phyloP scores from a whole-genome alignment of 1,284 basidiomycete species.

The Ganoderma boninense region DNA sequence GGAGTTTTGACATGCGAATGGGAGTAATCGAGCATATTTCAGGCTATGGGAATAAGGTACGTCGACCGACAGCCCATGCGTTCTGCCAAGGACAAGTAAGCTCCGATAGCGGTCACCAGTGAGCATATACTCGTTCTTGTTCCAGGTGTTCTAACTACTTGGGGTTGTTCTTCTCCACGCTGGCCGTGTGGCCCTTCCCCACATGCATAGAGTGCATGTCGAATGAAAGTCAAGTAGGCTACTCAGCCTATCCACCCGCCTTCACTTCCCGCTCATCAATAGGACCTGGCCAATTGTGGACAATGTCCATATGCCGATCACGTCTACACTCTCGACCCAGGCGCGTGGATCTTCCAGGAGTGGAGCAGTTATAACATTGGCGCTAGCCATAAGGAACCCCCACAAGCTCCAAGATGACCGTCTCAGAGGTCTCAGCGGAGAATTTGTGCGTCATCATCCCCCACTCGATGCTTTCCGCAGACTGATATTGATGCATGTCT shows the following conservation, averaged over 20 bases:
- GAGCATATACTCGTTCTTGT: background rate
- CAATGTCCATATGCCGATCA: background rate
- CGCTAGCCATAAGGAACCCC: background rate
- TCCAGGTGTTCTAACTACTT: background rate
- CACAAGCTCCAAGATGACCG: background rate
- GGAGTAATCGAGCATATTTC: background rate
- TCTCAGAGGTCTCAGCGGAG: conserved; percentile 4
- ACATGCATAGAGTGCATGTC: conserved; percentile 1
- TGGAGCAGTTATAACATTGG: background rate
- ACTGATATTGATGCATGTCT: background rate
- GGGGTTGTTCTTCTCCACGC: background rate
- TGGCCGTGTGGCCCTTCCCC: background rate
- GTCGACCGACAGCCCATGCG: background rate
- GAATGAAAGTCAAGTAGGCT: conserved; percentile 9
- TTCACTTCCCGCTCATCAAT: background rate
- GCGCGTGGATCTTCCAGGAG: background rate
- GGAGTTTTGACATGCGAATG: background rate
- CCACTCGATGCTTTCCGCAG: too few species aligned
- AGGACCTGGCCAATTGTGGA: background rate
- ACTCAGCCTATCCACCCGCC: background rate
- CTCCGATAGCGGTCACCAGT: background rate
- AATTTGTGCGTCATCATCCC: background rate
- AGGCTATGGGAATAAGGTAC: background rate
- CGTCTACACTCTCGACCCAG: background rate
- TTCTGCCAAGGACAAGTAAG: background rate